These are phyloP conservation scores for Nidula microcarpa DNA, from an alignment of 768 basidiomycete species.

Conservation along the genomic window DNA sequence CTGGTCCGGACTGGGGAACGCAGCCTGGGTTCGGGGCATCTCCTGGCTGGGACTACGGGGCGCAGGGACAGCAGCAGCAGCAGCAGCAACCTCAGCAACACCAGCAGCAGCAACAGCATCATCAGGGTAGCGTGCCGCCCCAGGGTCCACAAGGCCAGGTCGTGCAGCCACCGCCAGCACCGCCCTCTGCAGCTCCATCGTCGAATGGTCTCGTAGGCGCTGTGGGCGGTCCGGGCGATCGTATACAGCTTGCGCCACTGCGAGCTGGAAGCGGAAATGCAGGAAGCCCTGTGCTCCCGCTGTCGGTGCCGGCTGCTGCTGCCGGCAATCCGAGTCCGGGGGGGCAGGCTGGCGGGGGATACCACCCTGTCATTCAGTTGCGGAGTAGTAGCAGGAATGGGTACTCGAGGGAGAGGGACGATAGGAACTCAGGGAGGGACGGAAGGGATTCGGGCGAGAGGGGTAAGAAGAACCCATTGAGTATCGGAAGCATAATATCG, in stretches of 20 bases:
- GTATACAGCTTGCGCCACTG: constrained; percentile 59
- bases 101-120: constrained; percentile 4
- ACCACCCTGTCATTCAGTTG: constrained; percentile 29
- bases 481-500: constrained; percentile 70
- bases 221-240: constrained; percentile 23
- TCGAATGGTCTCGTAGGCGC: constrained; percentile 11
- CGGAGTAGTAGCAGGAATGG: constrained; percentile 26
- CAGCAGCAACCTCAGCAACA: constrained; percentile 3
- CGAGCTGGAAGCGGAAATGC: constrained; percentile 15
- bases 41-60: constrained; percentile 1
- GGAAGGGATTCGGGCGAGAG: constrained; percentile 5
- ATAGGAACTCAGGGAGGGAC: constrained; percentile 6
- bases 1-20: constrained; percentile 2
- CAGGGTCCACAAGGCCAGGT: not conserved
- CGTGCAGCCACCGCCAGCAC: not conserved
- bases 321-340: not conserved
- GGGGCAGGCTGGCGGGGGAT: constrained; percentile 8
- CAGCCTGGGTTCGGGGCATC: constrained; percentile 1
- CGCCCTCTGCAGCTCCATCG: constrained; percentile 4
- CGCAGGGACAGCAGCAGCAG: constrained; percentile 12
- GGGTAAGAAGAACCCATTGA: constrained; percentile 64
- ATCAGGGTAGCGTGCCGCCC: not conserved
- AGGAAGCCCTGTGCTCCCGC: constrained; percentile 9
- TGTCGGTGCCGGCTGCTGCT: constrained; percentile 1
- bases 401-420: constrained; percentile 16